Percentiles rank a stretch among this genome's conserved stretches.
phyloP scores from a whole-genome alignment of 768 basidiomycete genomes.

The Lactarius trivialis region DNA sequence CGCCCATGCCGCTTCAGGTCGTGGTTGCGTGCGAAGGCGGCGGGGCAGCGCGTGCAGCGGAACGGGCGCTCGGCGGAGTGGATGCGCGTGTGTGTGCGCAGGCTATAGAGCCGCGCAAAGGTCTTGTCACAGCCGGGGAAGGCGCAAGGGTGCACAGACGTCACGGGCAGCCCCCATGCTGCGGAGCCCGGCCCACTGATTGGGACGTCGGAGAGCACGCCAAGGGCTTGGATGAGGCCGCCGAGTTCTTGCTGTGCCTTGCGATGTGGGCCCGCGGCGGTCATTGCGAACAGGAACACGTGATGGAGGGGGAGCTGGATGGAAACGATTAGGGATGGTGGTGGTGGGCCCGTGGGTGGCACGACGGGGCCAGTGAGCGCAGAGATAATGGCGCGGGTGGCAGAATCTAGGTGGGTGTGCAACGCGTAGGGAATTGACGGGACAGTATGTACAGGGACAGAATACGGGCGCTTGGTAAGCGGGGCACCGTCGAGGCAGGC shows the following conservation, averaged over 20 bases:
- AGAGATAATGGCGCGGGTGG: slow-evolving; percentile 50
- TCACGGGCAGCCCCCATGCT: slow-evolving; percentile 38
- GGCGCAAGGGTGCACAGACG: slow-evolving; percentile 78
- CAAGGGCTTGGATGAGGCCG: slow-evolving; percentile 77
- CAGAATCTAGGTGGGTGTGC: slow-evolving; percentile 51
- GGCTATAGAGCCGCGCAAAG: slow-evolving; percentile 61
- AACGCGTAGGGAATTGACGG: slow-evolving; percentile 36
- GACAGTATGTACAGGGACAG: slow-evolving; percentile 20
- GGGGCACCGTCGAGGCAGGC: slow-evolving; percentile 32
- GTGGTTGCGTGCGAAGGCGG: slow-evolving; percentile 72
- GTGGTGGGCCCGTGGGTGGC: slow-evolving; percentile 35
- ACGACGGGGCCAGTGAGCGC: slow-evolving; percentile 32
- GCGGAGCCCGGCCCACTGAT: slow-evolving; percentile 37
- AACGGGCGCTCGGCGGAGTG: slow-evolving; percentile 62
- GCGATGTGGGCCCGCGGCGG: slow-evolving; percentile 44
- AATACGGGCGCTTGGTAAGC: slow-evolving; percentile 22
- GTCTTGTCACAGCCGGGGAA: slow-evolving; percentile 56
- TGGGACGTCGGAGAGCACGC: slow-evolving; percentile 71
- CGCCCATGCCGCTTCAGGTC: slow-evolving; percentile 74
- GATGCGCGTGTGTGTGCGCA: slow-evolving; percentile 64
- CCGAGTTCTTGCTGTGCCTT: slow-evolving; percentile 65
- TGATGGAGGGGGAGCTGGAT: slow-evolving; percentile 70
- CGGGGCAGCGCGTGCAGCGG: slow-evolving; percentile 58
- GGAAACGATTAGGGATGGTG: slow-evolving; percentile 52
- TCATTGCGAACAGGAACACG: slow-evolving; percentile 71